These are phyloP conservation scores for Cinnamomum chago DNA, from an alignment of 164 flowering plant species.

Conservation along the genomic window DNA sequence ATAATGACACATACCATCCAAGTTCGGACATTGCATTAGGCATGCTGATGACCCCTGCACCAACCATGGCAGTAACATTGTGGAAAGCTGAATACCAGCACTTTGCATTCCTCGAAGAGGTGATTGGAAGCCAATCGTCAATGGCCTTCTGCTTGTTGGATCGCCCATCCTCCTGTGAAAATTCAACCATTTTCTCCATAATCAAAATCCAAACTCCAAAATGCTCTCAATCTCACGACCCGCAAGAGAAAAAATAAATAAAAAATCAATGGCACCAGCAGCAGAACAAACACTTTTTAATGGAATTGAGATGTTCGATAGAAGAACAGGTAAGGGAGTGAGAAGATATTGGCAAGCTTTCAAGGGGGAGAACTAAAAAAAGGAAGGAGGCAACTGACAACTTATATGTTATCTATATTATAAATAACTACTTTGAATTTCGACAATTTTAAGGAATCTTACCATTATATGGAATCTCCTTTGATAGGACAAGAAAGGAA, in stretches of 20 bases:
- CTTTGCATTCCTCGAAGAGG: conserved; percentile 43
- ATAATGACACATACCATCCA: conserved; percentile 42
- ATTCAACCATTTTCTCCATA: background rate
- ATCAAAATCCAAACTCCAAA: background rate
- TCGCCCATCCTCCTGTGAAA: background rate
- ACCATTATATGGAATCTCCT: background rate
- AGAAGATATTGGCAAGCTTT: too few species aligned
- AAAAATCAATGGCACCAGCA: background rate
- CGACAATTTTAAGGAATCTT: background rate
- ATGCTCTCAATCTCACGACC: background rate
- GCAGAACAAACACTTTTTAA: background rate
- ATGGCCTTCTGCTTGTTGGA: conserved; percentile 22
- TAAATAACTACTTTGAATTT: background rate
- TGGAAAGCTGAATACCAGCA: conserved; percentile 72
- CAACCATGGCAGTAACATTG: conserved; percentile 72
- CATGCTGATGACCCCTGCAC: conserved; percentile 61
- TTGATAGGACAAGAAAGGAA: background rate
- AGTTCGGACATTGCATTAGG: conserved; percentile 59
- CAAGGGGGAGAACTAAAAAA: background rate
- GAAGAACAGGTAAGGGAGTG: background rate
- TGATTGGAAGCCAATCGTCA: conserved; percentile 62
- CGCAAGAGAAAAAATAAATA: background rate
- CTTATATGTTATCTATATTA: too few species aligned
- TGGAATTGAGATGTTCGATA: background rate
- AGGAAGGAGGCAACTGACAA: background rate